These are phyloP conservation scores for Tuber magnatum DNA, from an alignment of 495 filamentous ascomycete species.

Conservation along the genomic window DNA sequence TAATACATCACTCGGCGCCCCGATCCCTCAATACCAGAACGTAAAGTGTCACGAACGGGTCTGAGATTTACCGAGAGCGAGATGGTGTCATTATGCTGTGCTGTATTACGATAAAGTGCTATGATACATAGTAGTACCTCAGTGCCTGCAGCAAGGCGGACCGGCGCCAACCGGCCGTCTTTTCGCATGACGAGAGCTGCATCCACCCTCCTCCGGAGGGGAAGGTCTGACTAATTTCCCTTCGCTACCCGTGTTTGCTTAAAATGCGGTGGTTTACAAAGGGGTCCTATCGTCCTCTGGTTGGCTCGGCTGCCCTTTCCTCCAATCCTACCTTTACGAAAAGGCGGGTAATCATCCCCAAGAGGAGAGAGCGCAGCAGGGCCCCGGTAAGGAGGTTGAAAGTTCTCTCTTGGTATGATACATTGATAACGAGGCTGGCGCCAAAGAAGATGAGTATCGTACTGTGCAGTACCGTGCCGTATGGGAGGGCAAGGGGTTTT, in stretches of 20 bases:
- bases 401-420: no score
- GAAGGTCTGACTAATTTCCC: background rate
- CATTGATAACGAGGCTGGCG: no score
- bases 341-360: no score
- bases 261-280: background rate
- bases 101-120: background rate
- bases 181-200: background rate
- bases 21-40: background rate
- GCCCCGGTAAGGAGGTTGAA: no score
- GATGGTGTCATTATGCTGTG: background rate
- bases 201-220: background rate
- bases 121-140: no score
- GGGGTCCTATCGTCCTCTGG: background rate
- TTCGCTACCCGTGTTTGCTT: background rate
- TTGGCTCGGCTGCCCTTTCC: background rate
- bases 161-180: no score
- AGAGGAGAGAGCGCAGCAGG: no score
- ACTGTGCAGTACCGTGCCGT: no score
- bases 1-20: background rate
- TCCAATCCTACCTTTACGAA: no score
- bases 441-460: no score
- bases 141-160: no score
- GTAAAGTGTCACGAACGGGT: background rate
- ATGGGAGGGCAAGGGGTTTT: no score
- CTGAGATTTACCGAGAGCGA: background rate